Base-by-base conservation (phyloP, 352 stramenopile species). In the Globisporangium polare region DNA sequence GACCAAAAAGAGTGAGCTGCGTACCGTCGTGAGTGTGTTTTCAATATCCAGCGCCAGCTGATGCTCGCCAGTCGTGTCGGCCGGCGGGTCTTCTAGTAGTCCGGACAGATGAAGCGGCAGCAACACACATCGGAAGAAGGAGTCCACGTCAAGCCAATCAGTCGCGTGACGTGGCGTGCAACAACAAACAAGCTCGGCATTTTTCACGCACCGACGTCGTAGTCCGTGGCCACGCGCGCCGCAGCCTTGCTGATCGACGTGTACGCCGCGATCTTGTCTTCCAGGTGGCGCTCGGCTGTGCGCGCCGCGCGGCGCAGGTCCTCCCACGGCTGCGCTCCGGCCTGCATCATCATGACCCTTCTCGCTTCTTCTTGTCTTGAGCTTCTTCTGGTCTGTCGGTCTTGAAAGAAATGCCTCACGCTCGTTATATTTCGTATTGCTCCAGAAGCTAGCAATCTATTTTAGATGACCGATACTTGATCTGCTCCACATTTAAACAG, bases 251-350 rank as follows among this genome's bases (percentile, higher is more conserved):
- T 90, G 22, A 86, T 73, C 2, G 75, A 64, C 18, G 73, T 87
- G 42, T 90, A 94, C 0, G 83, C 65, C 15, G 78, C 74, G 51
- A 93, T 88, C 58, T 95, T 94, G 58, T 93, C 85, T 70, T 92
- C 87, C 51, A 95, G 72, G 53, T 80, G 75, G 27, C 73, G 81
- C 71, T 95, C 87, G n/a, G 84, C 77, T 8, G 74, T 68, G 60
- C 85, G 78, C 55, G 87, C 87, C 26, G 75, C 73, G 50, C 74
- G 80, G 45, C 83, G 75, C 50, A 95, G 71, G 10, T 94, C 81
- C 49, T 95, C 87, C 87, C 87, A 95, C 57, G 82, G 80, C 46
- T 73, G 67, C 55, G 20, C 29, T 26, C 62, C 37, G 9, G 78
- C 78, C 56, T 69, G 60, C 60, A 75, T 73, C 75, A 87, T 77